Base-by-base conservation (phyloP, 2,329 filamentous ascomycete species). In the Phialocephala sp. region DNA sequence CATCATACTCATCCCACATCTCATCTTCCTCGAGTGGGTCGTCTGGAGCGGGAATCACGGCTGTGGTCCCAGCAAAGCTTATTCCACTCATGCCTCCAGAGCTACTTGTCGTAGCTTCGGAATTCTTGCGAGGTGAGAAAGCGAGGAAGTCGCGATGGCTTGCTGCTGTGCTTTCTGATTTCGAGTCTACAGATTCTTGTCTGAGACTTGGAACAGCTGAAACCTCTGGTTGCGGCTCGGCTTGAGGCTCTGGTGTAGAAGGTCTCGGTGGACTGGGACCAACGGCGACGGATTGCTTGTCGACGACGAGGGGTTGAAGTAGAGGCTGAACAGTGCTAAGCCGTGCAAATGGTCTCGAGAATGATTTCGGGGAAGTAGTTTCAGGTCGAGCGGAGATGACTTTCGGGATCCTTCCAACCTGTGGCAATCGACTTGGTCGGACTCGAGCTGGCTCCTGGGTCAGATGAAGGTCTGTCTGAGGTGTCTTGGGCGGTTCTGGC, bases 1-100 rank as follows among this genome's bases (percentile, higher is more conserved):
- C 94, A 70, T 98, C 89, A 75, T 96, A 97, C 78, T 98, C 94
- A 66, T 94, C 89, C 94, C 94, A 98, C 1, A 97, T 85, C 75
- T 97, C 94, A 72, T 97, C 94, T 70, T 96, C 91, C 78, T 97
- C 94, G 60, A 89, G 83, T 0, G 87, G 89, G 4, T 88, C 87
- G 54, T 82, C 82, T 1, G 86, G 82, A 2, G 82, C 80, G 0
- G 91, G 90, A 24, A 91, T 81, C 2, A 92, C 79, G 8, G 91
- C 89, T 18, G 88, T 91, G 3, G 89, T 87, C 6, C 85, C 85
- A 14, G 84, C 83, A 68, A 85, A 88, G 63, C 85, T 87, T 59
- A 84, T 12, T 22, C 45, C 45, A 43, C 47, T 54, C 9, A 54
- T 9, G 15, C 66, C 64, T 0, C 86, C 87, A 1, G 91, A 92